Percentiles rank a stretch among this genome's conserved stretches.
phyloP scores from a whole-genome alignment of 2,329 filamentous ascomycete genomes.

The Aspergillus novoparasiticus region DNA sequence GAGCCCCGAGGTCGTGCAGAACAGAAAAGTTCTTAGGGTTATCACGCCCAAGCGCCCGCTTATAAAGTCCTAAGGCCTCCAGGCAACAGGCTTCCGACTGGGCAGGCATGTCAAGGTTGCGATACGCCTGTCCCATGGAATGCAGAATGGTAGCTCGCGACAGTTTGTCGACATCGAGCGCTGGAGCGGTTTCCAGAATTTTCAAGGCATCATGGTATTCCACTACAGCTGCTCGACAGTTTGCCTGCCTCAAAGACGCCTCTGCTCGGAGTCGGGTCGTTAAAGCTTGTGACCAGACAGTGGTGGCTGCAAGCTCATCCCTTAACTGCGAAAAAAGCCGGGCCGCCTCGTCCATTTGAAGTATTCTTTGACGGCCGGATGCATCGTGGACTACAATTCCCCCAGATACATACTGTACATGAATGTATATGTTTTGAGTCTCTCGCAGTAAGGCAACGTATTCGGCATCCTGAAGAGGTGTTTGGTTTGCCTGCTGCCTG shows the following conservation, averaged over 20 bases:
- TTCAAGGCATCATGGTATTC: constrained; percentile 29
- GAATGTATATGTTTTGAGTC: constrained; percentile 27
- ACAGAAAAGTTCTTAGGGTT: constrained; percentile 30
- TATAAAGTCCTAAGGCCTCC: constrained; percentile 30
- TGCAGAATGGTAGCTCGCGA: constrained; percentile 29
- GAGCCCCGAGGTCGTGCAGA: constrained; percentile 30
- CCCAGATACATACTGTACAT: constrained; percentile 29
- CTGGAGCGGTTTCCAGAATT: constrained; percentile 25
- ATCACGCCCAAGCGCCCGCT: constrained; percentile 31
- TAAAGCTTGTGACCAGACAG: constrained; percentile 23
- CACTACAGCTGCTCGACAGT: constrained; percentile 24
- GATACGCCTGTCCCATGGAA: constrained; percentile 29
- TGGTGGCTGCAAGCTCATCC: constrained; percentile 24
- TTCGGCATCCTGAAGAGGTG: constrained; percentile 20
- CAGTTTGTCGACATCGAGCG: constrained; percentile 27
- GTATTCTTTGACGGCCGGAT: constrained; percentile 32
- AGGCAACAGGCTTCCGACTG: constrained; percentile 33
- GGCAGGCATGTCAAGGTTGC: constrained; percentile 24
- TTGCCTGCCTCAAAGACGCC: constrained; percentile 24
- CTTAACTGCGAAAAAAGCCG: constrained; percentile 33
- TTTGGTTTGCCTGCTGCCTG: constrained; percentile 11
- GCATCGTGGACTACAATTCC: constrained; percentile 31
- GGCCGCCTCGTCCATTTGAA: constrained; percentile 33
- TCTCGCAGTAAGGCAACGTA: constrained; percentile 20
- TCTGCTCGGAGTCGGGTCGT: constrained; percentile 26